phyloP scores from a whole-genome alignment of 768 basidiomycete species.

The Brasilioporus rufonigricans region DNA sequence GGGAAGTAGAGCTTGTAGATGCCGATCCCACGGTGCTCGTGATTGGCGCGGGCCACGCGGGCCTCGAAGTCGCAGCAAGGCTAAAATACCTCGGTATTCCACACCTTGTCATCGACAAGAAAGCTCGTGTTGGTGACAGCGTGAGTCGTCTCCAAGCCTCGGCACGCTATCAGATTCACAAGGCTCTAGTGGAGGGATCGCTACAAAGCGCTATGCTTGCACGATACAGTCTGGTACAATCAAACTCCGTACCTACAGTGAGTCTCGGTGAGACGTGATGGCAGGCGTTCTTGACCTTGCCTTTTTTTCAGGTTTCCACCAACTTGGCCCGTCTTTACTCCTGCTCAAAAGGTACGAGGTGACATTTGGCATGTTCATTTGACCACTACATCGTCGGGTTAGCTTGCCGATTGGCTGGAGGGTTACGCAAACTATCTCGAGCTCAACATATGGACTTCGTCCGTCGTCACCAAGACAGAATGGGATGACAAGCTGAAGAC shows the following conservation, averaged over 20 bases:
- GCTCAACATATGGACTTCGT: slow-evolving; percentile 61
- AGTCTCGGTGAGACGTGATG: slow-evolving; percentile 13
- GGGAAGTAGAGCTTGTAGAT: slow-evolving; percentile 39
- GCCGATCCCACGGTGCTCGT: slow-evolving; percentile 56
- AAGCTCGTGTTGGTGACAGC: slow-evolving; percentile 49
- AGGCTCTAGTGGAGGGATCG: slow-evolving; percentile 46
- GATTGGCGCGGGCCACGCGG: slow-evolving; percentile 66
- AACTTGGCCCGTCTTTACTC: slow-evolving; percentile 52
- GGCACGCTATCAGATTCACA: not conserved
- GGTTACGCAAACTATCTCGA: slow-evolving; percentile 58
- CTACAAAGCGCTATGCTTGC: too few species aligned
- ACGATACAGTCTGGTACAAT: too few species aligned
- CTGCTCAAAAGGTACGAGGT: slow-evolving; percentile 44
- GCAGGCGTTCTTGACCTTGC: not conserved
- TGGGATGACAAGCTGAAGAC: slow-evolving; percentile 38
- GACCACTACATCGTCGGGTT: not conserved
- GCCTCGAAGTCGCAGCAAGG: slow-evolving; percentile 63
- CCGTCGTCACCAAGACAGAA: slow-evolving; percentile 37
- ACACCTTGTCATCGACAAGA: slow-evolving; percentile 56
- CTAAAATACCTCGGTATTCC: slow-evolving; percentile 57
- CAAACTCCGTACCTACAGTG: slow-evolving; percentile 57
- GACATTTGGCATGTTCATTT: not conserved
- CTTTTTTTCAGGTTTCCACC: slow-evolving; percentile 44
- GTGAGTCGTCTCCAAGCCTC: slow-evolving; percentile 7
- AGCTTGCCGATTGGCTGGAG: slow-evolving; percentile 71